Percentiles rank a stretch among this genome's conserved stretches.
Evolutionary conservation across 345 rosid species (phyloP).

Genomic region (Citrus australasica): DNA sequence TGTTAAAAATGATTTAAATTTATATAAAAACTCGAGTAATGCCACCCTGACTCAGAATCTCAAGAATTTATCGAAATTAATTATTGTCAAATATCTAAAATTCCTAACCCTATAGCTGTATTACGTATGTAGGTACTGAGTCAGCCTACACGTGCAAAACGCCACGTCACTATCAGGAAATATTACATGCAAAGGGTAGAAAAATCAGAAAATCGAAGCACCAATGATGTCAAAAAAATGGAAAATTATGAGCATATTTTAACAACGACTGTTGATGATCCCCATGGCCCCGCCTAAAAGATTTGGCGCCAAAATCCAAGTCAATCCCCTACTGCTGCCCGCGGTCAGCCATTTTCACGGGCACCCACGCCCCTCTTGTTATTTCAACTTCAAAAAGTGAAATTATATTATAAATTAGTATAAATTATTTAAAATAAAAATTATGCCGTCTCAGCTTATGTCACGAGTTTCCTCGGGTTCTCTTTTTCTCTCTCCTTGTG

Average conservation of each 20-base stretch:
- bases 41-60: no score
- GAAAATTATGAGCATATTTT: not conserved
- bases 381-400: not conserved
- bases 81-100: not conserved
- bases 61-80: no score
- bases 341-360: constrained; percentile 36
- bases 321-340: constrained; percentile 29
- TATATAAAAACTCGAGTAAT: no score
- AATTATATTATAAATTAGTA: not conserved
- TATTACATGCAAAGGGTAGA: not conserved
- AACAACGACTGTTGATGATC: constrained; percentile 11
- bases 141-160: not conserved
- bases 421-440: not conserved
- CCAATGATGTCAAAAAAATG: not conserved
- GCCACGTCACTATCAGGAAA: not conserved
- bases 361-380: not conserved
- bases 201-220: not conserved
- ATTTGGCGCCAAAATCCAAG: constrained; percentile 47
- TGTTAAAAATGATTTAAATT: no score
- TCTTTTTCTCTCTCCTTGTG: constrained; percentile 14
- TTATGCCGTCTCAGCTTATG: constrained; percentile 26
- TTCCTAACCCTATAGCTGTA: not conserved
- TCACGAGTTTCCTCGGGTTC: constrained; percentile 75
- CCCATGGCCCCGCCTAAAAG: not conserved
- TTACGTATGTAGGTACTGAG: not conserved